Percentiles rank a stretch among this genome's conserved stretches.
phyloP scores from a whole-genome alignment of 2,329 filamentous ascomycete genomes.

The Colletotrichum tofieldiae region DNA sequence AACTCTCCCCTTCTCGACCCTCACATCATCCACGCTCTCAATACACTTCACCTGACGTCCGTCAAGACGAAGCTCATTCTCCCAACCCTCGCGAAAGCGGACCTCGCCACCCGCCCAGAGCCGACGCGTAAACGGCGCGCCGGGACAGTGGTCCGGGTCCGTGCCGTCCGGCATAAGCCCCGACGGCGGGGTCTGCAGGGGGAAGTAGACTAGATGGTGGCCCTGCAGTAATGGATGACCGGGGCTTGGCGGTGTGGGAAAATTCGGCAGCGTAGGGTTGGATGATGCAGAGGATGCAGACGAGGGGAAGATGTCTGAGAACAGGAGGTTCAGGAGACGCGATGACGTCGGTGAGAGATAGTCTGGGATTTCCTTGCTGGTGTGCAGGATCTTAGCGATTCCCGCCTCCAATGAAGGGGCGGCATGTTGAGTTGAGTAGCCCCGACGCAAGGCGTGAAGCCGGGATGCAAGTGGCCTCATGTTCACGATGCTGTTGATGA shows the following conservation, averaged over 20 bases:
- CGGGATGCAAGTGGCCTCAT: conserved; percentile 22
- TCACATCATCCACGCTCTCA: conserved; percentile 61
- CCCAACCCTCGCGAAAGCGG: conserved; percentile 61
- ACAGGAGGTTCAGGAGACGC: conserved; percentile 75
- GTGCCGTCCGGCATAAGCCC: conserved; percentile 86
- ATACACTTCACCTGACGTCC: conserved; percentile 59
- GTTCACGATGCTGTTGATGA: conserved; percentile 8
- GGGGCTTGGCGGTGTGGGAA: conserved; percentile 23
- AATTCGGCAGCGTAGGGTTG: conserved; percentile 33
- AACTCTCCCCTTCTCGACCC: conserved; percentile 55
- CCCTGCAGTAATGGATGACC: conserved; percentile 69
- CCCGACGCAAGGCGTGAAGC: conserved; percentile 11
- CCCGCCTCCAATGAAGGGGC: conserved; percentile 13
- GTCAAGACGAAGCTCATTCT: conserved; percentile 55
- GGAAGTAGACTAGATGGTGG: conserved; percentile 92
- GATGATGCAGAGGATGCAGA: conserved; percentile 41
- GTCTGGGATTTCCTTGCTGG: conserved; percentile 58
- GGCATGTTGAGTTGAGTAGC: conserved; percentile 25
- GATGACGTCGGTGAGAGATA: conserved; percentile 72
- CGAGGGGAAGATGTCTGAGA: conserved; percentile 67
- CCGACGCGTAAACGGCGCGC: conserved; percentile 78
- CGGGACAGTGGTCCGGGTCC: conserved; percentile 84
- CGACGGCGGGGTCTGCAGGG: conserved; percentile 74
- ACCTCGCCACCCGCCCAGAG: conserved; percentile 92
- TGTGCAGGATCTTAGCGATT: conserved; percentile 33